Evolutionary conservation across 148 eudicot genomes (phyloP), one percentile per base, ranked within the genome.

Genomic region (Camellia japonica): DNA sequence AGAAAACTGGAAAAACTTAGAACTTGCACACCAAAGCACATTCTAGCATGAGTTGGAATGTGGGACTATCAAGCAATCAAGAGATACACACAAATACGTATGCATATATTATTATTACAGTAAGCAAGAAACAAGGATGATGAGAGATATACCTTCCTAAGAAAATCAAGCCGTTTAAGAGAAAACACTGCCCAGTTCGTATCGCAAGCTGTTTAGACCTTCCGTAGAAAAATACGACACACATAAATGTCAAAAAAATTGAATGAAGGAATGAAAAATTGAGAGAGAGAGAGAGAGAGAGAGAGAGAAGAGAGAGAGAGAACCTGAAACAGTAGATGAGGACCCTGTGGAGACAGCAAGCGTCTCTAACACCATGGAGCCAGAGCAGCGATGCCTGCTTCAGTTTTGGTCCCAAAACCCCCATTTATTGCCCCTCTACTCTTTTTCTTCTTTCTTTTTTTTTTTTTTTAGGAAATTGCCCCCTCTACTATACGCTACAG

Each of bases 131-230:
- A 49, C 6, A 49, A 4, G 52, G 52, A 49, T 5, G 52, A 49
- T 49, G 52, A 49, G 23, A 13, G 3, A 11, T 51, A 51, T 66
- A 90, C 99, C 99, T 95, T 85, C 99, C 99, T 65, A 95, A 82
- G 83, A 93, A 95, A 56, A 95, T 90, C 16, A 95, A 86, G 30
- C 99, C 98, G 65, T 95, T 93, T 71, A 95, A 88, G 20, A 95
- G 86, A 78, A 93, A 95, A 78, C 97, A 93, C 82, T 93, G 99
- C 49, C 93, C 92, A 0, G 99, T 93, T 74, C 99, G 86, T 19
- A 90, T 81, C 47, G 90, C 86, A 13, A 95, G 92, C 74, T 87
- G 82, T 68, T 87, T 89, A 52, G 99, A 93, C 91, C 98, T 95
- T 46, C 30, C 82, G 64, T 62, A 58, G 4, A 38, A 20, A 38